Evolutionary conservation across 495 filamentous ascomycete species (phyloP), one percentile per base, ranked within the genome.

Genomic region (Aspergillus sclerotiicarbonarius): DNA sequence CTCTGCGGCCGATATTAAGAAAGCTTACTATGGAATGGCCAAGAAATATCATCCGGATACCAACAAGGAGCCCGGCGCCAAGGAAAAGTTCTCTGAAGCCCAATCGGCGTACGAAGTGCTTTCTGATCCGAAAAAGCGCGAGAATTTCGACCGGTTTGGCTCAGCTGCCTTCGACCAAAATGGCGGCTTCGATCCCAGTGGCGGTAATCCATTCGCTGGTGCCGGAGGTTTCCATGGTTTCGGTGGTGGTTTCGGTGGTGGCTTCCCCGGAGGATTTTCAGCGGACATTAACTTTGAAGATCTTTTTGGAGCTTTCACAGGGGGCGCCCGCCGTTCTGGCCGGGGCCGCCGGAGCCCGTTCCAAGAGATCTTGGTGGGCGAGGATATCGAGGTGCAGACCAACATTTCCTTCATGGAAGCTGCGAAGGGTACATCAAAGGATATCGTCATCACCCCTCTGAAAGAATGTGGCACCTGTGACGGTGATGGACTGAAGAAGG

Each of bases 11-110:
- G 95, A 97, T 7, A 96, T 98, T 66, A 98, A 98, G 68, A 98
- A 97, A 73, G 93, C 94, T 2, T 98, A 98, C 78, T 98, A 98
- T 71, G 87, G 91, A 53, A 77, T 96, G 59, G 94, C 94, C n/a
- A 98, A 98, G 75, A 98, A 97, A 68, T 98, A 86, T 69, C 94
- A 98, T 65, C 94, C 94, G 8, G 94, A 98, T 71, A 96, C 94
- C 37, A 98, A 96, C 77, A 98, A 97, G 74, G 94, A 96, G 52
- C 68, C 91, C 8, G 78, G 76, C 7, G 93, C 94, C 31, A 97
- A 97, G 70, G 94, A 98, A 53, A 93, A 89, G 65, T 98, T 98
- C 67, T 78, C 86, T 45, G 94, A 96, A 60, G 89, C 94, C 53
- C 94, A 97, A 69, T 79, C 87, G 1, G 90, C 94, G 3, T 98